Evolutionary conservation across 169 alveolate species (phyloP), one percentile per base, ranked within the genome.

Genomic region (Miamiensis avidus): DNA sequence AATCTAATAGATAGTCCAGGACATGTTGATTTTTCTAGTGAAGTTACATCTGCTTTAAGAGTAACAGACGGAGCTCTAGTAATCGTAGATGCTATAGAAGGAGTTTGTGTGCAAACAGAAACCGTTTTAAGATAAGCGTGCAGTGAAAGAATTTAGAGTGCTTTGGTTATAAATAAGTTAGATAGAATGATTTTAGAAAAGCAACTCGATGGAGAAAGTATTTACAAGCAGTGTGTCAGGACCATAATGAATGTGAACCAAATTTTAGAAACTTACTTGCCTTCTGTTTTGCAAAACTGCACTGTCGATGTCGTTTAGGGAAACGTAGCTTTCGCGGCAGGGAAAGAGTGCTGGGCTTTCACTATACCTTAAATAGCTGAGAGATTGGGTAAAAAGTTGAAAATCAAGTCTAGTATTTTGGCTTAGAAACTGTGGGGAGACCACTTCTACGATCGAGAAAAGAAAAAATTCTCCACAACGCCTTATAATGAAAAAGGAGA

Each of bases 61-160:
- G 93, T 92, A 31, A 94, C 94, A 34, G 97, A 94, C 82, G 97
- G 97, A 31, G 96, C 96, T 72, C 83, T 92, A 29, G 96, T 94
- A 20, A 93, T 93, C 27, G 95, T 93, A 16, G 96, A 93, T 73
- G 88, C 84, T 34, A 89, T 93, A 75, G 96, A 93, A 91, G 96
- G 96, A 76, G 96, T 93, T 29, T 88, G 94, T 75, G 92, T 90
- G 20, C 92, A 93, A 76, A 93, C 96, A 27, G 95, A 91, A 86
- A 93, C 95, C 29, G 95, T 93, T 32, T 82, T 93, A 28, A 89
- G 96, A 82, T 88, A 93, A 85, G 95, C 96, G 72, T 82, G 88
- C 30, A 34, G 86, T 65, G 96, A 94, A 82, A 79, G 84, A 77
- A 90, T 94, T 29, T 83, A 81, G 49, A 94, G 96, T 81, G 95